A percentile compares a stretch with the other conserved stretches of the same genome.
These are phyloP conservation scores for Starmerella apicola DNA, from an alignment of 805 yeast species.

Conservation along the genomic window DNA sequence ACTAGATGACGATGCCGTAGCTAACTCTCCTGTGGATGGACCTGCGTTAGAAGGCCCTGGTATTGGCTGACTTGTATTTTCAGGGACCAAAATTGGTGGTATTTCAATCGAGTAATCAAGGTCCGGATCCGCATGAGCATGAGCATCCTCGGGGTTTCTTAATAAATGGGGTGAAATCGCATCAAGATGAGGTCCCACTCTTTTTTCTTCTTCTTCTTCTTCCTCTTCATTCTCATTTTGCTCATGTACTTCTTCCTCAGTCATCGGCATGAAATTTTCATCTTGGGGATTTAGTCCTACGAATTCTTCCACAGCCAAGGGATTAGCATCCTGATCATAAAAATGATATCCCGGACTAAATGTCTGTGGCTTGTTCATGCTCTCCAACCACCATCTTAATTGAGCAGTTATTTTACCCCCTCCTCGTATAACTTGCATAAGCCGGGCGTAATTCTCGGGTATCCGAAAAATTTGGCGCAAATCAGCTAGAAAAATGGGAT, in stretches of 20 bases:
- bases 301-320: neutral
- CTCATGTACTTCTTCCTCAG: neutral
- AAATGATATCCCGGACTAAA: neutral
- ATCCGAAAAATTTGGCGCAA: constrained; percentile 25
- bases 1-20: no score
- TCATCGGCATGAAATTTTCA: no score
- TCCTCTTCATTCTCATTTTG: neutral
- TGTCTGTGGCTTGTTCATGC: constrained; percentile 10
- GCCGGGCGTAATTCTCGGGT: constrained; percentile 26
- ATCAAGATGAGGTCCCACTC: no score
- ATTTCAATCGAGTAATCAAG: no score
- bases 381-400: constrained; percentile 15
- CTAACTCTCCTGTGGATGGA: no score
- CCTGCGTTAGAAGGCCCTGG: neutral
- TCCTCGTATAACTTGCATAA: constrained; percentile 27
- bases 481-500: constrained; percentile 20
- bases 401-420: constrained; percentile 22
- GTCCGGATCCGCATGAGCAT: no score
- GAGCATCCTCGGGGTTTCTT: no score
- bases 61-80: no score
- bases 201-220: neutral
- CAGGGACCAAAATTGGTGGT: no score
- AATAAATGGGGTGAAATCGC: no score
- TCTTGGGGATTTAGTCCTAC: no score
- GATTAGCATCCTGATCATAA: neutral